Evolutionary conservation across 1,284 basidiomycete genomes (phyloP), one percentile per base, ranked within the genome.

Genomic region (Xerocomus nothofagi): DNA sequence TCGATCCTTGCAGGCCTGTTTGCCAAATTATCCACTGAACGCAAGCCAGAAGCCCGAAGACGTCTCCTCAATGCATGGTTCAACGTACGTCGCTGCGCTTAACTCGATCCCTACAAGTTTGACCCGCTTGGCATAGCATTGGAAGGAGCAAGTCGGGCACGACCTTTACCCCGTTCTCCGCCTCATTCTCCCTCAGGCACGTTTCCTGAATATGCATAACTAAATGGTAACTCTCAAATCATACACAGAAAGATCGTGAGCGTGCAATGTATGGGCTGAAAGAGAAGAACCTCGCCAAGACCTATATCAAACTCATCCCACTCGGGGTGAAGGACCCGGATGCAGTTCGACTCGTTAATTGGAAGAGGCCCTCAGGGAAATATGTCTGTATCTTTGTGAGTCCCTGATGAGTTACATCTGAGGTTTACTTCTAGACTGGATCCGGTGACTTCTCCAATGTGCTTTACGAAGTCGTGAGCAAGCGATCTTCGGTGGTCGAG

Each of bases 201-300:
- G 73, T 63, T 20, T 23, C 9, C 6, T 15, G 30, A 31, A 23
- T 14, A 40, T 31, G 18, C 38, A 6, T 18, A 6, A 18, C 10
- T 21, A 27, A 21, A 18, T 6, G 0, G 4, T 23, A 21, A 32
- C 23, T 42, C 44, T 51, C 26, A 55, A 27, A 21, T 36, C 34
- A 14, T 41, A 18, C 36, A 54, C 65, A 97, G 93, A 89, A 92
- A 79, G 94, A 98, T 66, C 79, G 88, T 30, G 91, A 96, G 57
- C 82, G 94, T 43, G 80, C 91, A 0, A 85, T 93, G 0, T 98
- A 97, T 68, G 90, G 91, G 9, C 68, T 96, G 55, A 97, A 97
- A 67, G 95, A 98, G 72, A 88, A 88, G 69, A 89, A 88, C 61
- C 73, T 98, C 3, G 93, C 93, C 3, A 94, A 92, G 68, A 84